Evolutionary conservation across 352 stramenopile genomes (phyloP).

Genomic region (Globisporangium okanoganense): DNA sequence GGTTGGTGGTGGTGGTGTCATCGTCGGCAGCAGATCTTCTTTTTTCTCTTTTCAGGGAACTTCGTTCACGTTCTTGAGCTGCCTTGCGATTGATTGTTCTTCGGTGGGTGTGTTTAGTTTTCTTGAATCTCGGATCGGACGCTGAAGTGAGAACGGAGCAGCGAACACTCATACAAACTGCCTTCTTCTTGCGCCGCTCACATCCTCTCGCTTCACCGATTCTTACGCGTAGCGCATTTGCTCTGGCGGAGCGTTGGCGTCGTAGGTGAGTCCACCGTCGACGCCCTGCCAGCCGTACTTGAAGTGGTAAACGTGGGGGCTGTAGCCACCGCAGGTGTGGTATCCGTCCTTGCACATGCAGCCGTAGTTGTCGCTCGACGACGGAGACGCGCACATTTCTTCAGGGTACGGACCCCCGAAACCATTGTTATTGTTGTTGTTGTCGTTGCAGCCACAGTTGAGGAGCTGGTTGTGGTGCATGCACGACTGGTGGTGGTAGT

Average conservation of each 20-base stretch:
- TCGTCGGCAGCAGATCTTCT: constrained; percentile 9
- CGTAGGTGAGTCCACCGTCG: constrained; percentile 31
- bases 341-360: constrained; percentile 57
- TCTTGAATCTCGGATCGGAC: neutral
- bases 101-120: neutral
- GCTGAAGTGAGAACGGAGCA: constrained; percentile 1
- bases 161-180: constrained; percentile 15
- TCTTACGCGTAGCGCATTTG: constrained; percentile 17
- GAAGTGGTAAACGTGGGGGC: constrained; percentile 73
- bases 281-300: constrained; percentile 81
- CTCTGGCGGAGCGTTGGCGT: constrained; percentile 12
- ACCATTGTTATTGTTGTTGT: constrained; percentile 12
- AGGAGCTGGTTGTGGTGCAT: constrained; percentile 20
- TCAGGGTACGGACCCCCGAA: constrained; percentile 39
- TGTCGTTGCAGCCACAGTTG: constrained; percentile 20
- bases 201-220: neutral
- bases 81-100: neutral
- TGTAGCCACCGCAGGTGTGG: constrained; percentile 36
- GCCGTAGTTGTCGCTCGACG: constrained; percentile 67
- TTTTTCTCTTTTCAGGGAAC: constrained; percentile 9
- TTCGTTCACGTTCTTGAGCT: neutral
- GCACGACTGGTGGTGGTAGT: constrained; percentile 28
- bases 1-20: neutral
- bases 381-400: constrained; percentile 35
- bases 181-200: constrained; percentile 10